These are phyloP conservation scores for Botryosphaeria agaves DNA, from an alignment of 2,329 filamentous ascomycete species.

Conservation along the genomic window DNA sequence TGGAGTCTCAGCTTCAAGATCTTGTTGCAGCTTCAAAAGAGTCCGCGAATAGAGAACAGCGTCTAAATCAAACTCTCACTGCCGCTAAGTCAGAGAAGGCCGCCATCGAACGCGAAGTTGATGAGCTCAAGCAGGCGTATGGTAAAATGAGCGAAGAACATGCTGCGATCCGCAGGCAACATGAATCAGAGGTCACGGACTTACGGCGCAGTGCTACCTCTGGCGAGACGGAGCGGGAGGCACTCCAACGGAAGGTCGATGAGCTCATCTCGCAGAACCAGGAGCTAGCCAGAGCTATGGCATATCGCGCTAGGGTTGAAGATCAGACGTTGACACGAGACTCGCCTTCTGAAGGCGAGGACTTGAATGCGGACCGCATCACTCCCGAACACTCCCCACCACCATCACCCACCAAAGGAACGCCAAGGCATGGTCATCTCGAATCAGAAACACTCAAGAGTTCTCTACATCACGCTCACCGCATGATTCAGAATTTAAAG, in stretches of 20 bases:
- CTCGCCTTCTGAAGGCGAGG: conserved; percentile 42
- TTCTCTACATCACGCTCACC: conserved; percentile 82
- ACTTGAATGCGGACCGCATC: conserved; percentile 37
- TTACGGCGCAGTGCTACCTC: conserved; percentile 64
- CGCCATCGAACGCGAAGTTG: conserved; percentile 65
- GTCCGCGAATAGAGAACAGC: conserved; percentile 65
- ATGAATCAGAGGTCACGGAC: conserved; percentile 75
- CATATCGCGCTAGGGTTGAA: conserved; percentile 49
- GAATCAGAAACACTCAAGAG: conserved; percentile 92
- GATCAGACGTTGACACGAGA: conserved; percentile 25
- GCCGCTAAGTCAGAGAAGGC: conserved; percentile 58
- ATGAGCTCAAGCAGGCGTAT: conserved; percentile 70
- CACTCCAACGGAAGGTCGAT: conserved; percentile 70
- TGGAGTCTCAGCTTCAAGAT: conserved; percentile 86
- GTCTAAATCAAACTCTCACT: conserved; percentile 56
- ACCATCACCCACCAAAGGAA: conserved; percentile 76
- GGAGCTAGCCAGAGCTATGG: conserved; percentile 72
- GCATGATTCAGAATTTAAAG: conserved; percentile 91
- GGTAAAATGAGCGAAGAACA: conserved; percentile 72
- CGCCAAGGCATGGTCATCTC: conserved; percentile 77
- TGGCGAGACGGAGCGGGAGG: conserved; percentile 61
- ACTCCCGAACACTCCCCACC: conserved; percentile 86
- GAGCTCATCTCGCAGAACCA: conserved; percentile 80
- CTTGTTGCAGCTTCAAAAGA: conserved; percentile 57
- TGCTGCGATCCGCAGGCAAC: conserved; percentile 55